Percentiles rank a stretch among this genome's conserved stretches.
Evolutionary conservation across 139 green algal species (phyloP).

Genomic region (Nannochloris sp.): DNA sequence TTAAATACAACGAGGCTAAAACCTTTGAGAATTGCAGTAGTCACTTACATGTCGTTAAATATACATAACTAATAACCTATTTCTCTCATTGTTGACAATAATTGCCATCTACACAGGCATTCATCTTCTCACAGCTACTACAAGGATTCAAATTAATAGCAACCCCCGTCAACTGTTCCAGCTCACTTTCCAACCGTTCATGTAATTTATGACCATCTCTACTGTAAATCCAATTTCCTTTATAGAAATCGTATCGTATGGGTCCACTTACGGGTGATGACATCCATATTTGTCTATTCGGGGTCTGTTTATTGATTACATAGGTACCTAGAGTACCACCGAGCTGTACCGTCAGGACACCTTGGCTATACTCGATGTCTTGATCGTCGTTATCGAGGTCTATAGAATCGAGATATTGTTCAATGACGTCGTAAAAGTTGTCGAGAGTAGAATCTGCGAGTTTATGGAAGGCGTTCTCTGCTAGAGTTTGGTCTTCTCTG

Average conservation of each 20-base stretch:
- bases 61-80: too few species aligned
- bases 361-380: slow-evolving; percentile 73
- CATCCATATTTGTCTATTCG: slow-evolving; percentile 95
- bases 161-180: slow-evolving; percentile 42
- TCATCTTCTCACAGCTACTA: slow-evolving; percentile 16
- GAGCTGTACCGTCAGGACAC: slow-evolving; percentile 75
- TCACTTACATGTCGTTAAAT: too few species aligned
- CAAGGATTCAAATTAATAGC: slow-evolving; percentile 25
- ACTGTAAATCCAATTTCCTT: slow-evolving; percentile 67
- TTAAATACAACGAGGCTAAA: too few species aligned
- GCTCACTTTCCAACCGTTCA: slow-evolving; percentile 50
- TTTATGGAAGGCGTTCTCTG: slow-evolving; percentile 49
- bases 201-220: slow-evolving; percentile 59
- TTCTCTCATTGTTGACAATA: background rate
- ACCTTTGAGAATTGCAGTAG: too few species aligned
- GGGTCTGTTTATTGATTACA: slow-evolving; percentile 96
- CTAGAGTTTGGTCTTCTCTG: too few species aligned
- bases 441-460: slow-evolving; percentile 49
- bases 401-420: slow-evolving; percentile 51
- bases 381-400: slow-evolving; percentile 28
- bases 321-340: slow-evolving; percentile 76
- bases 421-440: slow-evolving; percentile 49
- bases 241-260: slow-evolving; percentile 42
- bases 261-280: slow-evolving; percentile 78
- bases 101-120: background rate